Conservation (phyloP, 148 eudicot species). For the Oxyria digyna region DNA sequence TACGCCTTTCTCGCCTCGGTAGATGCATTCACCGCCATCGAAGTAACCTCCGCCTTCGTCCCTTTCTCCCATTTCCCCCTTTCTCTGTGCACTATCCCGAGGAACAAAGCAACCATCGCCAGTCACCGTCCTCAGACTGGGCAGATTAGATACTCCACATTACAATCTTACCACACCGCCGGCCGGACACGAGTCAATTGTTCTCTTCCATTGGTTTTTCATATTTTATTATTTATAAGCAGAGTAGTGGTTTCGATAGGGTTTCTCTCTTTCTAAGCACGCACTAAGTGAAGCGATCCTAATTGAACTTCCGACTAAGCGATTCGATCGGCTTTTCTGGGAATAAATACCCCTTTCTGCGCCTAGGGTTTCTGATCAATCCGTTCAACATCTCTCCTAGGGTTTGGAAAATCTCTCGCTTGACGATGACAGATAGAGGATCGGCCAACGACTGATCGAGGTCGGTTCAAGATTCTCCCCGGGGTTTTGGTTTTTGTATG, state of each 20-base stretch:
- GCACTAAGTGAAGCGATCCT: not conserved
- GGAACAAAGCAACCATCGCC: not conserved
- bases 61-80: not conserved
- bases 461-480: constrained; percentile 7
- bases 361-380: constrained; percentile 2
- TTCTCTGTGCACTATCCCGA: not conserved
- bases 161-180: not conserved
- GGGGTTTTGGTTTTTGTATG: constrained; percentile 75
- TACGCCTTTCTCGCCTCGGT: constrained; percentile 10
- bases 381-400: not conserved
- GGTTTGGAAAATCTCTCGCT: constrained; percentile 14
- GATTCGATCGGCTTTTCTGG: not conserved
- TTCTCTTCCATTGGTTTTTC: not conserved
- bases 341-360: not conserved
- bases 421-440: constrained; percentile 16
- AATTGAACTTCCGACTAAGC: not conserved
- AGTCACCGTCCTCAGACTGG: not conserved
- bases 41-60: not conserved
- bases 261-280: not conserved
- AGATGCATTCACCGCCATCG: constrained; percentile 23
- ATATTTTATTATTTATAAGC: not conserved
- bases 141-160: not conserved
- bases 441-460: constrained; percentile 38
- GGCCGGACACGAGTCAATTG: not conserved
- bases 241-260: not conserved